Percentiles rank a stretch among this genome's conserved stretches.
Conservation (phyloP, 805 yeast species). For the Wickerhamomyces tratensis region DNA sequence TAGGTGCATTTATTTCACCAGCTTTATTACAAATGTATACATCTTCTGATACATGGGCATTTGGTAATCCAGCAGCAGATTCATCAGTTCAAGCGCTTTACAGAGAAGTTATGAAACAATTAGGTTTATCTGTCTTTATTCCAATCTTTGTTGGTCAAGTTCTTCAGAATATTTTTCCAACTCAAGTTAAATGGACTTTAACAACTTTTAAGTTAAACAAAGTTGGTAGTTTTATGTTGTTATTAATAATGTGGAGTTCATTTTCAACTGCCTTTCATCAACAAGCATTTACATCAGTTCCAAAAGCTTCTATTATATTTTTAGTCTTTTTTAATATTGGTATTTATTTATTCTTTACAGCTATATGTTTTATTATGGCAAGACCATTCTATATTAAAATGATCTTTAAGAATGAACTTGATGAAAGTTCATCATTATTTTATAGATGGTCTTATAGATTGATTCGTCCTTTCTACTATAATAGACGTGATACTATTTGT, state of each 20-base stretch:
- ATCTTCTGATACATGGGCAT: slow-evolving; percentile 45
- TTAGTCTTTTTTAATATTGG: slow-evolving; percentile 79
- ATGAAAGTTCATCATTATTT: slow-evolving; percentile 27
- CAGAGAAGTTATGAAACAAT: slow-evolving; percentile 73
- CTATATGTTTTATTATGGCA: slow-evolving; percentile 46
- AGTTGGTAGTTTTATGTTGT: slow-evolving; percentile 71
- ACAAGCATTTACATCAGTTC: slow-evolving; percentile 62
- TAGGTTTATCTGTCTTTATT: slow-evolving; percentile 75
- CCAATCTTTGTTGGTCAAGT: slow-evolving; percentile 88
- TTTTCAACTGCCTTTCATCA: slow-evolving; percentile 85
- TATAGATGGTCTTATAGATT: slow-evolving; percentile 33
- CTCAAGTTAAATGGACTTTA: slow-evolving; percentile 50
- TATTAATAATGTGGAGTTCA: slow-evolving; percentile 68
- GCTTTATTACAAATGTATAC: slow-evolving; percentile 70
- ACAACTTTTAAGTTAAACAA: slow-evolving; percentile 53
- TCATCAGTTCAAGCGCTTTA: slow-evolving; percentile 48
- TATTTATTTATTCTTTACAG: slow-evolving; percentile 67
- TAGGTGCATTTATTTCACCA: slow-evolving; percentile 86
- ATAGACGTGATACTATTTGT: slow-evolving; percentile 62
- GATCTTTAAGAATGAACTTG: slow-evolving; percentile 38
- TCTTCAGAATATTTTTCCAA: slow-evolving; percentile 59
- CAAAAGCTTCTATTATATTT: slow-evolving; percentile 62
- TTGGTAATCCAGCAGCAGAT: slow-evolving; percentile 71
- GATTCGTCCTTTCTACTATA: slow-evolving; percentile 58
- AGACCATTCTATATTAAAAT: slow-evolving; percentile 45